Evolutionary conservation across 2,329 filamentous ascomycete genomes (phyloP), one percentile per base, ranked within the genome.

Genomic region (Colletotrichum sp.): DNA sequence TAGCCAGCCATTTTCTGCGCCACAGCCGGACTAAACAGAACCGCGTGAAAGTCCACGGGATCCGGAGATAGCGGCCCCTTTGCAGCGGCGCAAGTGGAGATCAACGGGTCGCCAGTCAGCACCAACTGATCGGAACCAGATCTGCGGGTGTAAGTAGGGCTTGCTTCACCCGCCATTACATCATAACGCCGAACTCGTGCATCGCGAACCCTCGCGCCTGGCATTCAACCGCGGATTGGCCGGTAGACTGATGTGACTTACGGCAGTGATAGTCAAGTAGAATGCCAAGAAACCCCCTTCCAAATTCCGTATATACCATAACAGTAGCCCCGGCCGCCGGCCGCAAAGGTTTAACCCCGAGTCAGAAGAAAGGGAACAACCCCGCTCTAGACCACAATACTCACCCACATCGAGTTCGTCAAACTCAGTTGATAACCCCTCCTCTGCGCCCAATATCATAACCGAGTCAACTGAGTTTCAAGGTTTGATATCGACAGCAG

Each of bases 381-480:
- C 69, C 72, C 72, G 72, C 72, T 75, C 57, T 28, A 14, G 18
- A 12, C 24, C n/a, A 28, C n/a, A 67, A 67, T n/a, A 28, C 24
- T 72, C 36, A 14, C 28, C 36, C 68, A 61, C 32, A 32, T 65
- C 52, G 48, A 60, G 18, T 16, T 55, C 7, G 14, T 34, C 48
- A 32, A 57, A 30, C 59, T 61, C 34, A 55, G 13, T 39, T 28
- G 18, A 43, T 30, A 34, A 63, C 52, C 48, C 18, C 63, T 60
- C 71, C 43, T 24, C 59, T 67, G 26, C 61, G 18, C 21, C 21
- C 71, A 39, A n/a, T n/a, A 60, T 61, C 30, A 61, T 21, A 59
- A 24, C 21, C 13, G 24, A 60, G 36, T 30, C 77, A n/a, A 48
- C 61, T 81, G 84, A 21, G n/a, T 21, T 52, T 52, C 28, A 68